Evolutionary conservation across 768 basidiomycete genomes (phyloP).

Genomic region (Lyophyllum semitale): DNA sequence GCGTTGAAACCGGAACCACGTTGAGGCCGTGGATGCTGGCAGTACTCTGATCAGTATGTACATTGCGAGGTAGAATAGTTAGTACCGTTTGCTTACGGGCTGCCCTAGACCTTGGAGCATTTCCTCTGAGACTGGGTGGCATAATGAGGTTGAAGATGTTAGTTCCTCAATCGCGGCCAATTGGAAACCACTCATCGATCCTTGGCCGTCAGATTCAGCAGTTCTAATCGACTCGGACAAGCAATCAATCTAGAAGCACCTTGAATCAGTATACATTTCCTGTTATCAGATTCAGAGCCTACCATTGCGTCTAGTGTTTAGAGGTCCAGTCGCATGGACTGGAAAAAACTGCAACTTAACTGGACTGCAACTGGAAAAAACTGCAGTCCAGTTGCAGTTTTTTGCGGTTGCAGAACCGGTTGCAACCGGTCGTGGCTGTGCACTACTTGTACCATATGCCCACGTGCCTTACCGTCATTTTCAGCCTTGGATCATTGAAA

Average conservation of each 20-base stretch:
- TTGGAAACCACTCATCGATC: background rate
- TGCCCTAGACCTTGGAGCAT: background rate
- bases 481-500: too few relatives aligned
- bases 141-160: background rate
- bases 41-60: background rate
- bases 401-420: too few relatives aligned
- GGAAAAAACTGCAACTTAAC: too few relatives aligned
- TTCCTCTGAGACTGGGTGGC: background rate
- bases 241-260: background rate
- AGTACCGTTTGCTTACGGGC: background rate
- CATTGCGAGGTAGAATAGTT: background rate
- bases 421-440: too few relatives aligned
- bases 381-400: too few relatives aligned
- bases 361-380: too few relatives aligned
- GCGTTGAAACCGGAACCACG: background rate
- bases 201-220: background rate
- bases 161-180: background rate
- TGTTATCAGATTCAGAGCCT: background rate
- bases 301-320: too few relatives aligned
- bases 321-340: too few relatives aligned
- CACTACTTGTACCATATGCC: too few relatives aligned
- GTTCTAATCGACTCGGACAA: too few relatives aligned
- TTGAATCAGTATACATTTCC: background rate
- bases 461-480: too few relatives aligned
- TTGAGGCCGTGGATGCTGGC: background rate